A percentile compares a stretch with the other conserved stretches of the same genome.
Conservation (phyloP, 305 asterid genomes). For the Solanum chacoense region DNA sequence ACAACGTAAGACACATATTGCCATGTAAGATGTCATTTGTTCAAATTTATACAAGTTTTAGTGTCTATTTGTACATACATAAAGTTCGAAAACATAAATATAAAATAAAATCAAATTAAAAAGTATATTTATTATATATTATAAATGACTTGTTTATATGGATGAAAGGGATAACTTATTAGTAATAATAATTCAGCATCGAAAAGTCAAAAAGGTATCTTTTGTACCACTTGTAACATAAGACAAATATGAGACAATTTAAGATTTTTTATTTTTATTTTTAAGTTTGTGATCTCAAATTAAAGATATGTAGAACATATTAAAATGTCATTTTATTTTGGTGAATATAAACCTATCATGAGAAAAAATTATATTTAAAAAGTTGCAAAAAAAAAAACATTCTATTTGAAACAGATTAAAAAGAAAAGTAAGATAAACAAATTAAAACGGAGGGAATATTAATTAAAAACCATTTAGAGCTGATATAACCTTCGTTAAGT, state of each 20-base stretch:
- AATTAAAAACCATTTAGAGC: too few species aligned
- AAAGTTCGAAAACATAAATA: too few species aligned
- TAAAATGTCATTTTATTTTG: too few species aligned
- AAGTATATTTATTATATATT: too few species aligned
- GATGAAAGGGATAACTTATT: neutral
- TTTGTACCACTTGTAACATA: neutral
- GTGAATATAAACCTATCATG: too few species aligned
- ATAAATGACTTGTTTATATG: neutral
- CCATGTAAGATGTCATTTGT: too few species aligned
- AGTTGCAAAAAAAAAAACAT: neutral
- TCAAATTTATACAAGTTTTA: accelerated
- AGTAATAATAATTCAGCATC: neutral
- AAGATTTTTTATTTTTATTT: neutral
- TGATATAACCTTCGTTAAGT: too few species aligned
- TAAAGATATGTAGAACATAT: neutral
- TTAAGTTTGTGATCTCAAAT: too few species aligned
- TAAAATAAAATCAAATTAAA: too few species aligned
- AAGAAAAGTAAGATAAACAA: too few species aligned
- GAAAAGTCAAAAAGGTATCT: neutral
- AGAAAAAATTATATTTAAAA: accelerated
- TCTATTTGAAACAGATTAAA: too few species aligned
- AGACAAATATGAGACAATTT: neutral
- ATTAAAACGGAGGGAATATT: neutral
- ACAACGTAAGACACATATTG: neutral
- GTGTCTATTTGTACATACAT: accelerated